Conservation (phyloP, 371 early-diverging fungal species). For the Haplosporangium sp. region DNA sequence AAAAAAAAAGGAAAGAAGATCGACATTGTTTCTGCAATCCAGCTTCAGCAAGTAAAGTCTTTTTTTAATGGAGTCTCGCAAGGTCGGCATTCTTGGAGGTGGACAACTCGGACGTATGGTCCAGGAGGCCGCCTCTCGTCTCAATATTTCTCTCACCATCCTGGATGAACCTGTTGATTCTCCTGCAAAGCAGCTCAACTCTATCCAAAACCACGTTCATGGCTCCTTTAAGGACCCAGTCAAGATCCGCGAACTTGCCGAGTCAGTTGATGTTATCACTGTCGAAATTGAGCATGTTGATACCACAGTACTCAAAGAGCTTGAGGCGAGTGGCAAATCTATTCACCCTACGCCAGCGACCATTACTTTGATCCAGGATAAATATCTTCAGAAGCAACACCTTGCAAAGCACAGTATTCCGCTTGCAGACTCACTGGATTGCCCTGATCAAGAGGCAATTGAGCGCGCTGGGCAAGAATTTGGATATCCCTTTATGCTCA, state of each 20-base stretch:
- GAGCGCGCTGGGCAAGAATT: conserved; percentile 69
- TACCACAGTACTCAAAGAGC: conserved; percentile 74
- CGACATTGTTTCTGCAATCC: too few species aligned
- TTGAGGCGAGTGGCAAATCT: conserved; percentile 57
- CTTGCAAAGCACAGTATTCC: conserved; percentile 73
- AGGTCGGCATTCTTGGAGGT: conserved; percentile 80
- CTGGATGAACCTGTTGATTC: conserved; percentile 68
- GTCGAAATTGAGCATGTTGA: conserved; percentile 98
- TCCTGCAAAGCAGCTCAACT: conserved; percentile 91
- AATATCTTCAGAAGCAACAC: conserved; percentile 89
- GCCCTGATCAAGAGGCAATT: conserved; percentile 55
- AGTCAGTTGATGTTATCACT: conserved; percentile 83
- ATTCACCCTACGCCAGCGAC: conserved; percentile 88
- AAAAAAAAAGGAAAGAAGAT: too few species aligned
- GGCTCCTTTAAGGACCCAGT: conserved; percentile 85
- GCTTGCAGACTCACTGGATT: conserved; percentile 75
- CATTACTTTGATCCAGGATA: conserved; percentile 72
- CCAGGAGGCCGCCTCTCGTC: conserved; percentile 92
- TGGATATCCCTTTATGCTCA: conserved; percentile 95
- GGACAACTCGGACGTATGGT: conserved; percentile 98
- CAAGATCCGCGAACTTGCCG: conserved; percentile 82
- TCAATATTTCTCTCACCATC: conserved; percentile 60
- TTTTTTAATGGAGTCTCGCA: conserved; percentile 64
- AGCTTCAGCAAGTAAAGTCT: not conserved
- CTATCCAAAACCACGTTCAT: conserved; percentile 74